Conservation (phyloP, 495 filamentous ascomycete species). For the Lindgomyces ingoldianus region DNA sequence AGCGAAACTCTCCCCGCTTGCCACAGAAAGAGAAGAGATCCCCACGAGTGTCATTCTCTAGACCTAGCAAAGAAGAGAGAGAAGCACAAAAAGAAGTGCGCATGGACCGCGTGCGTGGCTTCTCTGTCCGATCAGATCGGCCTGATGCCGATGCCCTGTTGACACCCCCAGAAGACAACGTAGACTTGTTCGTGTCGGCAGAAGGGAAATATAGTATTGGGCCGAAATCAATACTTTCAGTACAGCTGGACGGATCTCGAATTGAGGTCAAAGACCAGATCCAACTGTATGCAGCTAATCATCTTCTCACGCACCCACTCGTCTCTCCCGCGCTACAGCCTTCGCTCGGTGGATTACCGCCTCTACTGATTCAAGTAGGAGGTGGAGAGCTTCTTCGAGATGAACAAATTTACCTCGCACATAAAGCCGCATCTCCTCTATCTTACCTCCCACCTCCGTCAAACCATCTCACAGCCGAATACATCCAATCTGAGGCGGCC, state of each 20-base stretch:
- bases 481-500: constrained; percentile 59
- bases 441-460: constrained; percentile 61
- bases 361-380: constrained; percentile 79
- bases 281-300: constrained; percentile 91
- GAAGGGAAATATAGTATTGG: constrained; percentile 31
- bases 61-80: constrained; percentile 40
- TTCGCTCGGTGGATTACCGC: constrained; percentile 83
- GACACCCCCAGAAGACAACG: background rate
- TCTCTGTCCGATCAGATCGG: constrained; percentile 20
- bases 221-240: constrained; percentile 49
- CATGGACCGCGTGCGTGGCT: constrained; percentile 32
- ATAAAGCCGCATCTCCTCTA: constrained; percentile 83
- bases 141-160: constrained; percentile 10
- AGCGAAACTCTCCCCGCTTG: constrained; percentile 14
- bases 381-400: constrained; percentile 87
- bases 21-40: constrained; percentile 14
- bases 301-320: constrained; percentile 79
- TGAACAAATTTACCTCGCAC: constrained; percentile 92
- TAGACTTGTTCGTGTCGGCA: constrained; percentile 9
- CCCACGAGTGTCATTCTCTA: constrained; percentile 45
- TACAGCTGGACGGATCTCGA: constrained; percentile 67
- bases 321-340: constrained; percentile 86
- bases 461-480: constrained; percentile 59
- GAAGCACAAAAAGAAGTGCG: constrained; percentile 41
- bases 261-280: constrained; percentile 87